Percentiles rank a stretch among this genome's conserved stretches.
phyloP scores from a whole-genome alignment of 768 basidiomycete species.

The Amanita exitialis region DNA sequence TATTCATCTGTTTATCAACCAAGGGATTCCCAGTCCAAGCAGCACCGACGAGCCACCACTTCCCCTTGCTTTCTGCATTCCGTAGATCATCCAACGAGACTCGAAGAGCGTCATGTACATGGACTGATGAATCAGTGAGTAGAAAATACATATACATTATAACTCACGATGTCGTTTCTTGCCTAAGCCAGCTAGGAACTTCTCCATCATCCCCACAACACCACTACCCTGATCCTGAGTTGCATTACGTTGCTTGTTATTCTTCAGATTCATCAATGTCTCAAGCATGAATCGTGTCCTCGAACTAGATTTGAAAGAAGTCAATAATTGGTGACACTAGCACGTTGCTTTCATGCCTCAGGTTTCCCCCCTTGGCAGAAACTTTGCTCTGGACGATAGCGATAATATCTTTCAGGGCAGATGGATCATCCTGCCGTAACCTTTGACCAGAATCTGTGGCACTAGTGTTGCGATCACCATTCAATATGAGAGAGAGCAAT shows the following conservation, averaged over 20 bases:
- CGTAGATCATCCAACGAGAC: conserved; percentile 81
- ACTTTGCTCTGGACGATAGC: conserved; percentile 70
- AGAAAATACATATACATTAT: neutral
- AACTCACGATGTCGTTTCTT: conserved; percentile 67
- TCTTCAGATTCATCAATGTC: conserved; percentile 85
- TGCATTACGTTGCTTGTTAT: conserved; percentile 65
- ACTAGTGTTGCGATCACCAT: neutral
- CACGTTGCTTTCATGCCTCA: conserved; percentile 34
- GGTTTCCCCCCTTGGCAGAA: conserved; percentile 31
- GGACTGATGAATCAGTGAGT: conserved; percentile 33
- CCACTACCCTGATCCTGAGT: conserved; percentile 66
- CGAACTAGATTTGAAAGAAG: conserved; percentile 40
- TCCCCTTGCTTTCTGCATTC: conserved; percentile 76
- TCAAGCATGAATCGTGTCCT: conserved; percentile 95
- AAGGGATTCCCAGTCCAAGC: conserved; percentile 94
- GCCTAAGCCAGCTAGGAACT: conserved; percentile 63
- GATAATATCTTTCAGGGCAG: conserved; percentile 86
- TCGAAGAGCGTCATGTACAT: conserved; percentile 78
- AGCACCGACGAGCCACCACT: conserved; percentile 98
- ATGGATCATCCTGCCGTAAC: conserved; percentile 86
- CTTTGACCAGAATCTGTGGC: conserved; percentile 81
- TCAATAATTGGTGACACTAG: neutral
- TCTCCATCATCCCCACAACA: conserved; percentile 80
- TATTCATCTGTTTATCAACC: conserved; percentile 49
- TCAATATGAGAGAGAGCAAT: neutral